A percentile compares a stretch with the other conserved stretches of the same genome.
Evolutionary conservation across 805 yeast species (phyloP).

Genomic region (Wickerhamiella azyma): DNA sequence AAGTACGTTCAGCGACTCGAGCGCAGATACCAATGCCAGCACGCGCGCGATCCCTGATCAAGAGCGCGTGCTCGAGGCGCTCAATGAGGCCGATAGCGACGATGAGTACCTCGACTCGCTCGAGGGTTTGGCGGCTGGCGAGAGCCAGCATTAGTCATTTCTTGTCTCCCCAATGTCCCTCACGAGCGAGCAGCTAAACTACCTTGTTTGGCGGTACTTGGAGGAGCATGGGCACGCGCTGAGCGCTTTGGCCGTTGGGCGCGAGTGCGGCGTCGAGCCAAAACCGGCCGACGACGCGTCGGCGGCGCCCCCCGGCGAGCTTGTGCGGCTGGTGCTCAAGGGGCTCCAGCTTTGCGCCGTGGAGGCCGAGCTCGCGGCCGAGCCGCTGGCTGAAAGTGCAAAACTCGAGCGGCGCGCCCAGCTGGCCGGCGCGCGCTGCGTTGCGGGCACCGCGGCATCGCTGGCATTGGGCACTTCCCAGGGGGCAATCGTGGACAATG

Average conservation of each 20-base stretch:
- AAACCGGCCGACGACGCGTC: conserved; percentile 39
- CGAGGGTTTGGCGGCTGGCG: not conserved
- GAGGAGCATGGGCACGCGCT: conserved; percentile 60
- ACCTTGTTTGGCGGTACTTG: conserved; percentile 81
- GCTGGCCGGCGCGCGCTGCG: not conserved
- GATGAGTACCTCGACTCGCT: not conserved
- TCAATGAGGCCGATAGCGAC: not conserved
- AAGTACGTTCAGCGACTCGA: not conserved
- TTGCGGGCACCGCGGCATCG: not conserved
- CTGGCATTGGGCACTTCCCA: conserved; percentile 13
- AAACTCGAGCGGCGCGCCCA: not conserved
- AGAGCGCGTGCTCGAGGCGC: not conserved
- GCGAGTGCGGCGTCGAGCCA: conserved; percentile 49
- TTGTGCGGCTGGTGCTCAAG: conserved; percentile 71
- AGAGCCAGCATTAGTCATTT: not conserved
- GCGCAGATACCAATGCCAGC: not conserved
- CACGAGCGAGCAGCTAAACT: conserved; percentile 43
- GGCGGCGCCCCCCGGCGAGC: conserved; percentile 37
- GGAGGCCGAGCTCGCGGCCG: conserved; percentile 28
- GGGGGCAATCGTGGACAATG: not conserved
- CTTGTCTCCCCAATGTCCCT: not conserved
- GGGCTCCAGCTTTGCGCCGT: conserved; percentile 70
- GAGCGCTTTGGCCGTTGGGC: conserved; percentile 67
- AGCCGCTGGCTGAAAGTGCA: not conserved
- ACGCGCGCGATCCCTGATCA: not conserved